Conservation (phyloP, 2,329 filamentous ascomycete genomes). For the Apiospora arundinis region DNA sequence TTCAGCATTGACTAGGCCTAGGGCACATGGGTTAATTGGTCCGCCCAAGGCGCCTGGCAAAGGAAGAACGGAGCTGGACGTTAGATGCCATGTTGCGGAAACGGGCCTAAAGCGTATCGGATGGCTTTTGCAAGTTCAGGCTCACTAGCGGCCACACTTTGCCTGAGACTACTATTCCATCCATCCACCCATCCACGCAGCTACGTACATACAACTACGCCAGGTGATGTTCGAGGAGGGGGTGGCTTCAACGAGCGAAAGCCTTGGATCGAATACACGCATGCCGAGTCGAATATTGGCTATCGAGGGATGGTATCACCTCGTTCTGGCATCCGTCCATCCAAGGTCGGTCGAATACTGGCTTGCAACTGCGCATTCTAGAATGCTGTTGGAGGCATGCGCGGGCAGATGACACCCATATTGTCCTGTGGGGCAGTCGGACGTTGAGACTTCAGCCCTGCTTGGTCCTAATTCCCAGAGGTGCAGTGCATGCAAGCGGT, state of each 20-base stretch:
- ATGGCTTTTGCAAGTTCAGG: not conserved
- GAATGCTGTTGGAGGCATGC: not conserved
- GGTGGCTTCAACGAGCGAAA: not conserved
- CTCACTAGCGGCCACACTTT: not conserved
- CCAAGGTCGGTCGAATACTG: not conserved
- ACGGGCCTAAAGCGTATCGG: not conserved
- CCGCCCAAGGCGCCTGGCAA: not conserved
- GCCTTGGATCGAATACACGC: not conserved
- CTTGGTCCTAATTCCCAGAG: not conserved
- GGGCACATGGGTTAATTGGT: not conserved
- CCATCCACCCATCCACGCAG: not conserved
- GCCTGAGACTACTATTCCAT: not conserved
- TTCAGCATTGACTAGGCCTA: not conserved
- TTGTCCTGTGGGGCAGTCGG: not conserved
- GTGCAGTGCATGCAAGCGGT: not conserved
- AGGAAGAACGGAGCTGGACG: not conserved
- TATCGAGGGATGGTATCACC: not conserved
- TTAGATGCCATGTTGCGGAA: not conserved
- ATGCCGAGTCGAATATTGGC: not conserved
- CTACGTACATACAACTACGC: not conserved
- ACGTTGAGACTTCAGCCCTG: not conserved
- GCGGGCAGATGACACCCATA: not conserved
- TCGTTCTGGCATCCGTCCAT: not conserved
- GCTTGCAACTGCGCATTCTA: constrained; percentile 3
- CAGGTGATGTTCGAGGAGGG: not conserved